Evolutionary conservation across 257 asterid genomes (phyloP).

Genomic region (Solanum neorickii): DNA sequence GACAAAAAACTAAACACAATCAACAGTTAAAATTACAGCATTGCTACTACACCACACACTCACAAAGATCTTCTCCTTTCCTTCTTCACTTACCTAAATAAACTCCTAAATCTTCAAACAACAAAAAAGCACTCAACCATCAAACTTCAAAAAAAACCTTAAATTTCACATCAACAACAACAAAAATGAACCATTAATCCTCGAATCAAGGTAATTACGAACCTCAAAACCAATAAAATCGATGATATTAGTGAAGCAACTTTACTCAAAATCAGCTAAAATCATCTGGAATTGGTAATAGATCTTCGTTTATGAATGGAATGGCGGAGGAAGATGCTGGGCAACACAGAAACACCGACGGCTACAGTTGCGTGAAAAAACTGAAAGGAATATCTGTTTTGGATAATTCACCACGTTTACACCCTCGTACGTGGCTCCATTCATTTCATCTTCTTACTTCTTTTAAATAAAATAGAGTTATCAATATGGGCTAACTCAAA

Average conservation of each 20-base stretch:
- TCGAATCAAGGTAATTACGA: not conserved
- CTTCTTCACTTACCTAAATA: not conserved
- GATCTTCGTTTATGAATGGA: not conserved
- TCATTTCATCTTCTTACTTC: not conserved
- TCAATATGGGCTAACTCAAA: no score
- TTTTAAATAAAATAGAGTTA: no score
- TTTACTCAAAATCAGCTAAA: not conserved
- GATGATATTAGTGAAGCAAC: not conserved
- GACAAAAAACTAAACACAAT: not conserved
- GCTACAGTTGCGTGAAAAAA: not conserved
- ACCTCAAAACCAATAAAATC: not conserved
- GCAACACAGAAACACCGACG: not conserved
- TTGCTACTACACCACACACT: not conserved
- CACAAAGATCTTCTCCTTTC: not conserved
- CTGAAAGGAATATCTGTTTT: not conserved
- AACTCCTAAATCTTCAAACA: no score
- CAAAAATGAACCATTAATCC: not conserved
- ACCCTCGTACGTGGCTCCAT: not conserved
- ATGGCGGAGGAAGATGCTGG: not conserved
- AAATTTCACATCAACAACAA: not conserved
- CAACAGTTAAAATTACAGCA: not conserved
- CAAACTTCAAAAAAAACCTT: not conserved
- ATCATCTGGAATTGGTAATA: not conserved
- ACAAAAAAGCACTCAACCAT: not conserved
- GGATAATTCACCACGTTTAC: not conserved